Percentiles rank a stretch among this genome's conserved stretches.
Conservation (phyloP, 1,284 basidiomycete genomes). For the Apiotrichum montevideense region DNA sequence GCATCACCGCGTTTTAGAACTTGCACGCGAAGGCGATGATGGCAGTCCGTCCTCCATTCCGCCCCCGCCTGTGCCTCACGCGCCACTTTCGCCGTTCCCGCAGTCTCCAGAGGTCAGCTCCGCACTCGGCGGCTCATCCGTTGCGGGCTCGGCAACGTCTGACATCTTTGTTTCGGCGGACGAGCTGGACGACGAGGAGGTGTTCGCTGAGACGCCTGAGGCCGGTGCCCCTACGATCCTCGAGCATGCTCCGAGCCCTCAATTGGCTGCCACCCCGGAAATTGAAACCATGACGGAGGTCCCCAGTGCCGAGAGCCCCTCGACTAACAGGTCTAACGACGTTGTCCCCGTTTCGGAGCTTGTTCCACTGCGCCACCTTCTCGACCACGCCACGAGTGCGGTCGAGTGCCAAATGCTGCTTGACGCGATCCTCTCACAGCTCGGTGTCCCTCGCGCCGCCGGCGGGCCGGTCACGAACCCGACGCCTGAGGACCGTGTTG, state of each 20-base stretch:
- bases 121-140: not conserved
- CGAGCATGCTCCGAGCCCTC: not conserved
- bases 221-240: not conserved
- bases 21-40: constrained; percentile 3
- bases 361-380: constrained; percentile 60
- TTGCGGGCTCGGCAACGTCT: not conserved
- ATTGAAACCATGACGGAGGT: not conserved
- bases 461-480: not conserved
- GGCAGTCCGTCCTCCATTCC: not conserved
- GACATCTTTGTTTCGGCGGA: not conserved
- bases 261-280: too few relatives aligned
- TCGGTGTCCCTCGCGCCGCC: constrained; percentile 47
- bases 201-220: not conserved
- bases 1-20: constrained; percentile 1
- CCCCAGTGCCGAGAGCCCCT: not conserved
- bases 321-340: not conserved
- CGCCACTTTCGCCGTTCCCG: not conserved
- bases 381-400: constrained; percentile 64
- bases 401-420: constrained; percentile 78
- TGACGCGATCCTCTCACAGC: constrained; percentile 68
- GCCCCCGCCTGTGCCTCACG: not conserved
- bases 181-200: not conserved
- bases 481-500: constrained; percentile 26
- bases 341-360: constrained; percentile 44
- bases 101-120: not conserved